Percentiles rank a stretch among this genome's conserved stretches.
These are phyloP conservation scores for Debaryomyces maramus DNA, from an alignment of 805 yeast species.

Conservation along the genomic window DNA sequence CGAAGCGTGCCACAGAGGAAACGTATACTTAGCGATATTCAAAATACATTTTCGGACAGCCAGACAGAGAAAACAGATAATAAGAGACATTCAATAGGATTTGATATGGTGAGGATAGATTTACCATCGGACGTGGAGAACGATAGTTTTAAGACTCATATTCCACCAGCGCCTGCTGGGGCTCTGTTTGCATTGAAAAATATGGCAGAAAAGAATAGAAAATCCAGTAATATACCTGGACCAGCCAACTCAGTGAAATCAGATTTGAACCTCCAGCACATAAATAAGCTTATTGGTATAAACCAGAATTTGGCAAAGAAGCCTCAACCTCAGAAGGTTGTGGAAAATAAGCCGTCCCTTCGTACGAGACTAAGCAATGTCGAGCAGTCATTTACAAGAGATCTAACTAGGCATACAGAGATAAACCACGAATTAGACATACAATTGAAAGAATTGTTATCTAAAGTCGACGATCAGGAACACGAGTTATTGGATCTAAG, in stretches of 20 bases:
- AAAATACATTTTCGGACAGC: slow-evolving; percentile 6
- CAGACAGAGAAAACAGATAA: not conserved
- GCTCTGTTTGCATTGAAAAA: not conserved
- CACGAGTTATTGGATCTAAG: slow-evolving; percentile 18
- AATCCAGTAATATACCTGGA: slow-evolving; percentile 7
- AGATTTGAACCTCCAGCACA: slow-evolving; percentile 14
- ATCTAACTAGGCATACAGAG: slow-evolving; percentile 6
- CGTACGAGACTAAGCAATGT: slow-evolving; percentile 8
- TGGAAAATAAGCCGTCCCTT: slow-evolving; percentile 1
- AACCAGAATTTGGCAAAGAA: slow-evolving; percentile 6
- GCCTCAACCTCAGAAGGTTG: not conserved
- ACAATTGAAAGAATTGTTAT: slow-evolving; percentile 12
- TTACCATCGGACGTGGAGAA: slow-evolving; percentile 1
- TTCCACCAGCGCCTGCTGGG: slow-evolving; percentile 8
- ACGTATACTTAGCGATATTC: slow-evolving; percentile 20
- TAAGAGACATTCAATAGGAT: slow-evolving; percentile 19
- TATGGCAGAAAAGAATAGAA: slow-evolving; percentile 5
- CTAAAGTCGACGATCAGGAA: slow-evolving; percentile 19
- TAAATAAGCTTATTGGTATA: slow-evolving; percentile 16
- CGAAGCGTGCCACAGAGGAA: slow-evolving; percentile 12
- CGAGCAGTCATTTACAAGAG: slow-evolving; percentile 10
- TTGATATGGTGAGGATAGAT: slow-evolving; percentile 19
- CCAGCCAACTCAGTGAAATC: slow-evolving; percentile 3
- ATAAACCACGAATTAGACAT: slow-evolving; percentile 10
- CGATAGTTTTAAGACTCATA: slow-evolving; percentile 5